Base-by-base conservation (phyloP, 805 yeast genomes). In the Yarrowia osloensis region DNA sequence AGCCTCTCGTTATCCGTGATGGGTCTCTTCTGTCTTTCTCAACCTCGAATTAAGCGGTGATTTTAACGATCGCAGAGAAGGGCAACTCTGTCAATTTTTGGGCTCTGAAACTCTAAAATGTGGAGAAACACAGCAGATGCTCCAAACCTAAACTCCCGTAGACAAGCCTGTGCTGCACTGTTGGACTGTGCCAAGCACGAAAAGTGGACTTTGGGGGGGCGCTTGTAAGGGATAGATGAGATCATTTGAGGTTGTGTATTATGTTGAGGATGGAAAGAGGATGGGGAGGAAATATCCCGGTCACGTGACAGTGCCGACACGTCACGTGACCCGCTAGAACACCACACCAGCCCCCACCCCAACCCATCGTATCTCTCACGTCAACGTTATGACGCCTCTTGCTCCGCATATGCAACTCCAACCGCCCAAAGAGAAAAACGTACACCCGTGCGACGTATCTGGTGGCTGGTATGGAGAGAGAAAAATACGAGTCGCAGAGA, bases 81-180 rank as follows among this genome's bases (percentile, higher is more conserved):
- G 57, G 40, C 57, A 50, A 50, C 57, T 49, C 39, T 50, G 57
- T 37, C 46, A 28, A 54, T 17, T 17, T 11, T 17, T 37, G 46
- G 28, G 26, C 13, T 37, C 17, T n/a, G 15, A 54, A 54, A 54
- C 62, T 54, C 26, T 54, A 54, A 54, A 54, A 54, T 54, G 62
- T 54, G 62, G 62, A 54, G 62, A 54, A 54, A 26, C 62, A 11
- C 24, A 54, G 46, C 31, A 24, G 28, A 33, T 4, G 57, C n/a
- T 21, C 29, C 57, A 26, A 26, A 46, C 15, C 29, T 35, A 19
- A 31, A 52, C 15, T 8, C 15, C 2, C 22, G 5, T 6, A 31
- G 19, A 50, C 39, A 31, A 33, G 42, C 26, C 24, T 0, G 19
- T 9, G 4, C 40, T 49, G 28, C 37, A 9, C 12, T 2, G 6